Percentiles rank a stretch among this genome's conserved stretches.
phyloP scores from a whole-genome alignment of 2,329 filamentous ascomycete species.

The Aspergillus intermedius region DNA sequence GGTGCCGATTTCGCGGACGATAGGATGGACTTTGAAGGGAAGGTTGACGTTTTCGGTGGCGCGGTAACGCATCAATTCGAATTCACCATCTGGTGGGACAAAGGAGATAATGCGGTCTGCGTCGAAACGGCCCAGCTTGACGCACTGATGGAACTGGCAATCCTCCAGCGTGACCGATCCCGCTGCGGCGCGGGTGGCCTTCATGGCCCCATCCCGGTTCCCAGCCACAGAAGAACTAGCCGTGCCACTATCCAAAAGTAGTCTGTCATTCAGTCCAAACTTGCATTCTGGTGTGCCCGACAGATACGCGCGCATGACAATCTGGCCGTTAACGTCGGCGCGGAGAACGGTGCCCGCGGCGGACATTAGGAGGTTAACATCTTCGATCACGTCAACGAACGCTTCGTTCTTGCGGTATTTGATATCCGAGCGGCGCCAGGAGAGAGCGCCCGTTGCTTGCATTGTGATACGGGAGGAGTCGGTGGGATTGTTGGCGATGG shows the following conservation, averaged over 20 bases:
- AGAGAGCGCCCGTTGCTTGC: constrained; percentile 95
- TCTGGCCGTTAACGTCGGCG: constrained; percentile 94
- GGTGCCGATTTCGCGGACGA: constrained; percentile 94
- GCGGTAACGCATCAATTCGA: constrained; percentile 97
- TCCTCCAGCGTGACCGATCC: constrained; percentile 95
- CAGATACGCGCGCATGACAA: constrained; percentile 97
- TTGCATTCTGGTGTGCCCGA: constrained; percentile 97
- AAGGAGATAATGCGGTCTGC: constrained; percentile 95
- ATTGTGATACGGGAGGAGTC: constrained; percentile 98
- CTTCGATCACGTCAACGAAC: constrained; percentile 98
- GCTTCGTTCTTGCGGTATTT: constrained; percentile 99
- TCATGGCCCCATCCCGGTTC: constrained; percentile 52
- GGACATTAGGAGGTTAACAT: constrained; percentile 98
- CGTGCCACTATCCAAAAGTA: constrained; percentile 72
- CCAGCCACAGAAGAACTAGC: constrained; percentile 53
- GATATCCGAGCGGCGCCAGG: constrained; percentile 94
- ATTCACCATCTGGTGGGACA: constrained; percentile 92
- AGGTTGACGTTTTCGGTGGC: constrained; percentile 98
- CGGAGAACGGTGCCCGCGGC: constrained; percentile 89
- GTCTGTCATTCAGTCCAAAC: constrained; percentile 91
- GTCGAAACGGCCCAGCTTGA: constrained; percentile 95
- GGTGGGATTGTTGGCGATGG: constrained; percentile 57
- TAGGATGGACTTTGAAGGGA: constrained; percentile 97
- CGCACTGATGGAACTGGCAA: constrained; percentile 98
- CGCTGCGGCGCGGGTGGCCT: constrained; percentile 90